Conservation (phyloP, 441 rosid genomes). For the Gossypium schwendimanii region DNA sequence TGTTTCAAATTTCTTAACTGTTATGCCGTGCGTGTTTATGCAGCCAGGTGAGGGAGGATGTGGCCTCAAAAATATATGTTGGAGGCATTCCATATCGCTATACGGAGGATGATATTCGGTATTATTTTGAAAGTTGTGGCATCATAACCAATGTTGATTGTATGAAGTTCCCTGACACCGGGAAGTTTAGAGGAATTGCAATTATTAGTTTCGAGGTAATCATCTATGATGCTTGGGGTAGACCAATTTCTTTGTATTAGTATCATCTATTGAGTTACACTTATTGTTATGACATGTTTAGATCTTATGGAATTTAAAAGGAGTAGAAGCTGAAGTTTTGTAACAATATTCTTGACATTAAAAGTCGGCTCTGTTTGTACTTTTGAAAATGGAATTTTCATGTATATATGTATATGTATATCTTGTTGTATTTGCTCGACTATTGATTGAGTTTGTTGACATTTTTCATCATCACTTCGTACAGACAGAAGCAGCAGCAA, state of each 20-base stretch:
- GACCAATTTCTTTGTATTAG: neutral
- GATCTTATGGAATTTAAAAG: neutral
- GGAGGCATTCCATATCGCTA: conserved; percentile 92
- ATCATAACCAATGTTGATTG: conserved; percentile 67
- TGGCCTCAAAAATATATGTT: conserved; percentile 58
- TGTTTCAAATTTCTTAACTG: neutral
- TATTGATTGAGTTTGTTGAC: neutral
- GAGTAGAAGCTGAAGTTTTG: neutral
- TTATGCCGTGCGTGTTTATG: conserved; percentile 14
- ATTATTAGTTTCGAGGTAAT: conserved; percentile 67
- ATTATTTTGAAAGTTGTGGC: conserved; percentile 78
- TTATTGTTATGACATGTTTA: neutral
- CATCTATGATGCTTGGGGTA: neutral
- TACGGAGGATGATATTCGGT: conserved; percentile 75
- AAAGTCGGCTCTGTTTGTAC: neutral
- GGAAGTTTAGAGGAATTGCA: conserved; percentile 82
- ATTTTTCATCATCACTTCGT: neutral
- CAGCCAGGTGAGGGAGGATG: conserved; percentile 44
- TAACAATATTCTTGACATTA: neutral
- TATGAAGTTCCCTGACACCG: conserved; percentile 76
- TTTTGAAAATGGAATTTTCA: neutral
- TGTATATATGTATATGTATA: neutral
- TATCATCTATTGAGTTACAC: neutral
- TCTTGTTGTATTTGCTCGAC: neutral
- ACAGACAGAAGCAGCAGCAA: conserved; percentile 83